Base-by-base conservation (phyloP, 495 filamentous ascomycete species). In the Podospora tetraspora region DNA sequence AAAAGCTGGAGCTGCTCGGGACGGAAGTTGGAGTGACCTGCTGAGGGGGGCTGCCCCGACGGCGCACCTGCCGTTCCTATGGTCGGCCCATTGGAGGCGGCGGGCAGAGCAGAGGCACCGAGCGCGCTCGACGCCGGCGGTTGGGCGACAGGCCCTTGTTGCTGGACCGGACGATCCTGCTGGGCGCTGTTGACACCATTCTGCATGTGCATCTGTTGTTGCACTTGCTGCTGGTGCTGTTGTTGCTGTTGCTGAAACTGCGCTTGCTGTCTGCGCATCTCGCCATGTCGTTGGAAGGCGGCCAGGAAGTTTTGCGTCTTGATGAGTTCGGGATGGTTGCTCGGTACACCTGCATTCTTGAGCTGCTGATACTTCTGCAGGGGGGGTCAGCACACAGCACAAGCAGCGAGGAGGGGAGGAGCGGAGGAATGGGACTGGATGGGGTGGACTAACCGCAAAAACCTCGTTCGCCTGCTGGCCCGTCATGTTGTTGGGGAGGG, bases 281-380 rank as follows among this genome's bases (percentile, higher is more conserved):
- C 76, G 23, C 81, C 82, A 70, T 90, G 87, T 69, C 88, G 87
- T 70, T 91, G 88, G 27, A 95, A 80, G 24, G 82, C 82, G 16
- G 82, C 71, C 22, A 97, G 84, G 30, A 93, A 83, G 24, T 87
- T 83, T 61, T 90, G 86, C 16, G 86, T 84, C 79, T 92, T 94
- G 64, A 90, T 79, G 72, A 89, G 91, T 75, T 97, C 93, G 43
- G 93, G 92, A 74, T 96, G 90, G 68, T 84, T 88, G 66, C 86
- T 84, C 19, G 87, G 84, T 21, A 94, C 88, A 43, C 91, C 91
- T 68, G 88, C 82, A 29, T 87, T 81, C 82, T 91, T 91, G 88
- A 97, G 89, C 77, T 91, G 88, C 70, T 90, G 87, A 74, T 86
- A 94, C 80, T 90, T 92, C 92, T 96, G 74, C 43, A 22, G 13